phyloP scores from a whole-genome alignment of 495 filamentous ascomycete genomes.

The Penicillium canariense region DNA sequence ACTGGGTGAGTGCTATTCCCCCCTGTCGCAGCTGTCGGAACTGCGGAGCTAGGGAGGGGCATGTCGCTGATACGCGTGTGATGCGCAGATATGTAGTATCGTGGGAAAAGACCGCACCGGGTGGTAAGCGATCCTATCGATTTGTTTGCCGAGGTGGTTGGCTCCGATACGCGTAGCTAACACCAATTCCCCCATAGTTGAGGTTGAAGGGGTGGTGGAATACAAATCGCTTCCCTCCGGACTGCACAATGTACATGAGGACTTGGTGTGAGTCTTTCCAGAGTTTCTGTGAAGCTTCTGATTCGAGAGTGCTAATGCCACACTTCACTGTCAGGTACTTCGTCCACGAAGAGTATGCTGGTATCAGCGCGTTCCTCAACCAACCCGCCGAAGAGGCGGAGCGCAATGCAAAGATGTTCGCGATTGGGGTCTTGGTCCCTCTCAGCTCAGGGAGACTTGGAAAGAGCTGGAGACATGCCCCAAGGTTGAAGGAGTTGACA shows the following conservation, averaged over 20 bases:
- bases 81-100: conserved; percentile 68
- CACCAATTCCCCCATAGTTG: conserved; percentile 48
- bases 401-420: conserved; percentile 88
- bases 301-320: background rate
- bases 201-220: conserved; percentile 86
- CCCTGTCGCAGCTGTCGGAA: background rate
- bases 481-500: conserved; percentile 71
- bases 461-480: conserved; percentile 84
- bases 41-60: conserved; percentile 8
- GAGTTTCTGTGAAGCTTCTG: background rate
- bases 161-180: conserved; percentile 18
- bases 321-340: conserved; percentile 63
- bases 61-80: conserved; percentile 16
- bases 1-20: conserved; percentile 57
- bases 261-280: conserved; percentile 63
- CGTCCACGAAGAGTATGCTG: conserved; percentile 78
- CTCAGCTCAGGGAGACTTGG: conserved; percentile 84
- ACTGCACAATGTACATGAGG: conserved; percentile 81
- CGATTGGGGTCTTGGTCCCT: conserved; percentile 84
- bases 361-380: conserved; percentile 90
- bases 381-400: conserved; percentile 70
- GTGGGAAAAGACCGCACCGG: conserved; percentile 73
- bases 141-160: background rate
- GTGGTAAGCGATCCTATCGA: conserved; percentile 42
- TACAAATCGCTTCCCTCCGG: conserved; percentile 94